A percentile compares a stretch with the other conserved stretches of the same genome.
phyloP scores from a whole-genome alignment of 2,329 filamentous ascomycete genomes.

The Cladosporium sp. region DNA sequence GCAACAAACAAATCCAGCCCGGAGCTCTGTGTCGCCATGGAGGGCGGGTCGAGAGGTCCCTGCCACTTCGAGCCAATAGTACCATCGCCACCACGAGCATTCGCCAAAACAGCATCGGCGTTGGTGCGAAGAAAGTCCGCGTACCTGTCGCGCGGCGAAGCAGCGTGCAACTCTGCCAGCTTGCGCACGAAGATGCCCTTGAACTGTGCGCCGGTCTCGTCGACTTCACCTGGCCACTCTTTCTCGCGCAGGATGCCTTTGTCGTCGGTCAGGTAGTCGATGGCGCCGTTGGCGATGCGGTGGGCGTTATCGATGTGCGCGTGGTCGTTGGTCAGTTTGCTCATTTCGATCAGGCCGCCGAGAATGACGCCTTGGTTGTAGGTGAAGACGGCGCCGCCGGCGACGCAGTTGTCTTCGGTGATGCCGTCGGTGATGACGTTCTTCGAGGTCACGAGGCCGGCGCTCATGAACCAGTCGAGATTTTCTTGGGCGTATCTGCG shows the following conservation, averaged over 20 bases:
- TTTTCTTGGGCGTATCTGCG: constrained; percentile 48
- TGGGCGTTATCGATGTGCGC: constrained; percentile 37
- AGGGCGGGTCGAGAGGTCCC: constrained; percentile 55
- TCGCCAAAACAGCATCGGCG: constrained; percentile 64
- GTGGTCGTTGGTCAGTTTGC: constrained; percentile 39
- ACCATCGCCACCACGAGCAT: constrained; percentile 54
- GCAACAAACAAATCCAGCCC: constrained; percentile 69
- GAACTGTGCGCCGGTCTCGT: constrained; percentile 58
- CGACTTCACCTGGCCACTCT: constrained; percentile 29
- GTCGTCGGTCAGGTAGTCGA: constrained; percentile 37
- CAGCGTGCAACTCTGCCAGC: constrained; percentile 57
- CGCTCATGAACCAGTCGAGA: constrained; percentile 52
- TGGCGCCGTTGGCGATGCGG: constrained; percentile 40
- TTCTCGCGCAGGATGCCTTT: constrained; percentile 42
- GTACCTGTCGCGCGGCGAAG: constrained; percentile 51
- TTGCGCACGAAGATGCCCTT: constrained; percentile 72
- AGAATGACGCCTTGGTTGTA: constrained; percentile 65
- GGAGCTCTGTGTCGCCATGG: constrained; percentile 63
- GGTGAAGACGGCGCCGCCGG: constrained; percentile 46
- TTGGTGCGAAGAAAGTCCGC: constrained; percentile 58
- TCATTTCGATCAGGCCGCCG: constrained; percentile 57
- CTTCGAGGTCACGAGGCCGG: constrained; percentile 49
- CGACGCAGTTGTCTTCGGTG: constrained; percentile 47
- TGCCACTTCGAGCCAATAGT: constrained; percentile 61
- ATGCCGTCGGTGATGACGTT: constrained; percentile 49